Evolutionary conservation across 2,329 filamentous ascomycete species (phyloP).

Genomic region (Diaporthe citrichinensis): DNA sequence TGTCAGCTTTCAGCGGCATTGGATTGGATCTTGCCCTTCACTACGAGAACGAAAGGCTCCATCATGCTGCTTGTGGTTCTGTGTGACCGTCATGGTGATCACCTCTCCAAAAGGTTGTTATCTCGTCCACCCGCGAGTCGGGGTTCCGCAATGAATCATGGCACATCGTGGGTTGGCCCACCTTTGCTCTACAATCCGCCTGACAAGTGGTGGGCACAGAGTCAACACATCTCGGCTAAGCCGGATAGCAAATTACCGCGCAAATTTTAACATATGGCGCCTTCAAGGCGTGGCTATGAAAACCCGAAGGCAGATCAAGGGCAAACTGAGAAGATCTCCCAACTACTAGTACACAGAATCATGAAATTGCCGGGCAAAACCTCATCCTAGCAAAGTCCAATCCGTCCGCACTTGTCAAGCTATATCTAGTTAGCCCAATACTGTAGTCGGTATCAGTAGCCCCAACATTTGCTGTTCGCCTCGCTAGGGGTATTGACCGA

Average conservation of each 20-base stretch:
- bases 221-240: not conserved
- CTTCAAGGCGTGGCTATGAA: not conserved
- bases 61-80: not conserved
- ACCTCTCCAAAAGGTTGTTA: not conserved
- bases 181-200: not conserved
- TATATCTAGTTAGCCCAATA: not conserved
- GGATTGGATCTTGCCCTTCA: not conserved
- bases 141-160: conserved; percentile 4
- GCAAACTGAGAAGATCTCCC: not conserved
- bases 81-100: not conserved
- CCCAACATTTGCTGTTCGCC: not conserved
- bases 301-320: not conserved
- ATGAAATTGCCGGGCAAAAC: not conserved
- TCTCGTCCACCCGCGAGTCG: not conserved
- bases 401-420: not conserved
- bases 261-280: not conserved
- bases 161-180: not conserved
- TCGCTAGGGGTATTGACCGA: not conserved
- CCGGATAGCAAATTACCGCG: not conserved
- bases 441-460: not conserved
- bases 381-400: not conserved
- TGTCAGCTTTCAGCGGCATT: not conserved
- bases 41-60: not conserved
- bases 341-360: not conserved
- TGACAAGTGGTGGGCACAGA: not conserved